Base-by-base conservation (phyloP, 305 asterid genomes). In the Fraxinus sp. region DNA sequence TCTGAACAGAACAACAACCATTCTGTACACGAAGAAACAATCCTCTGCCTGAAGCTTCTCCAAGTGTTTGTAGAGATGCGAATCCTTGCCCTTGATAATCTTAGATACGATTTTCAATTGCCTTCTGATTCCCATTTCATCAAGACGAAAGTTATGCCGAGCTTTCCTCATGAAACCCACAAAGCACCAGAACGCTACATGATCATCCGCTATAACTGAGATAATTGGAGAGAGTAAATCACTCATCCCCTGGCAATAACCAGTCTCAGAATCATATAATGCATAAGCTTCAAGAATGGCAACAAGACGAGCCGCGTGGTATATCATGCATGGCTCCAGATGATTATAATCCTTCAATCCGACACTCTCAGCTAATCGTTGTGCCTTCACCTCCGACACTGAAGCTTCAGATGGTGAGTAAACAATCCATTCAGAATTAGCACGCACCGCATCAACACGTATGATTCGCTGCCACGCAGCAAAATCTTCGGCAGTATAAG, bases 201-300 rank as follows among this genome's bases (percentile, higher is more conserved):
- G 81, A 77, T 93, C 97, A 20, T 92, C 94, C 84, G 87, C 92
- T 18, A 93, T 89, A 33, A 93, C 97, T 0, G 97, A 88, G 70
- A 93, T 86, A 49, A 93, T 92, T 72, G 97, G 97, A 66, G 97
- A 91, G 3, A 93, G 95, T 68, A 93, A 80, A 84, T 93, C 97
- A 43, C 97, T 93, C 97, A 93, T 93, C 35, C 97, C 97, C 82
- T 93, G 97, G 77, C 97, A 92, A 79, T 93, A 93, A 3, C 97
- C 97, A 7, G 88, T 93, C 85, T 93, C 95, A 0, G 93, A 43
- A 85, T 93, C 97, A 28, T 88, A 88, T 10, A 93, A 6, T 16
- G 97, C 92, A 62, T 93, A 93, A 5, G 97, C 93, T 89, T 93
- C 97, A 0, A 93, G 94, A 75, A 93, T 88, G 66, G 94, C 88